Evolutionary conservation across 345 rosid genomes (phyloP).

Genomic region (Combretum micranthum): DNA sequence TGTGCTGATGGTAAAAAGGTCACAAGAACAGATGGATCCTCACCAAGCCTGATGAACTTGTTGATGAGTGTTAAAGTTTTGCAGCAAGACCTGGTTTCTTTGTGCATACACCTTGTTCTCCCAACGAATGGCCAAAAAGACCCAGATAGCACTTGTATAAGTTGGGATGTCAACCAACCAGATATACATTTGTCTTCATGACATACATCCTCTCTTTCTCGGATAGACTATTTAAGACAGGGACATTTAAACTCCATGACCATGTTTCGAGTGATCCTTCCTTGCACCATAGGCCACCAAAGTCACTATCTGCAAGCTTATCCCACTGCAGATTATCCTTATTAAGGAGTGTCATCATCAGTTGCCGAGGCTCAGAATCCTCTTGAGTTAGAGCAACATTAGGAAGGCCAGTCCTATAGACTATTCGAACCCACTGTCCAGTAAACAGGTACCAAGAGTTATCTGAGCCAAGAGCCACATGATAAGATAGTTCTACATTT

Average conservation of each 20-base stretch:
- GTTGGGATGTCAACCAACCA: too few relatives aligned
- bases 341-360: slow-evolving; percentile 52
- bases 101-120: too few relatives aligned
- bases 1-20: too few relatives aligned
- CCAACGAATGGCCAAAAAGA: too few relatives aligned
- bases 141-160: too few relatives aligned
- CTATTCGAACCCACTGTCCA: slow-evolving; percentile 72
- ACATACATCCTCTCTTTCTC: too few relatives aligned
- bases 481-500: slow-evolving; percentile 42
- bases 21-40: too few relatives aligned
- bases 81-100: too few relatives aligned
- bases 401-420: slow-evolving; percentile 78
- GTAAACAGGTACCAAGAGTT: slow-evolving; percentile 91
- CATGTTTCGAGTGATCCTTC: slow-evolving; percentile 95
- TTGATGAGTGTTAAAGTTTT: too few relatives aligned
- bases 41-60: too few relatives aligned
- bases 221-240: slow-evolving; percentile 76
- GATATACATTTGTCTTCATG: too few relatives aligned
- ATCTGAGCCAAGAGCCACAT: slow-evolving; percentile 91
- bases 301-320: slow-evolving; percentile 62
- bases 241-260: slow-evolving; percentile 97
- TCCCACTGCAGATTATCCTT: slow-evolving; percentile 72
- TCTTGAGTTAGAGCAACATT: slow-evolving; percentile 55
- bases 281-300: slow-evolving; percentile 70
- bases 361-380: slow-evolving; percentile 72